Conservation (phyloP, 2,329 filamentous ascomycete genomes). For the Colletotrichum viniferum region DNA sequence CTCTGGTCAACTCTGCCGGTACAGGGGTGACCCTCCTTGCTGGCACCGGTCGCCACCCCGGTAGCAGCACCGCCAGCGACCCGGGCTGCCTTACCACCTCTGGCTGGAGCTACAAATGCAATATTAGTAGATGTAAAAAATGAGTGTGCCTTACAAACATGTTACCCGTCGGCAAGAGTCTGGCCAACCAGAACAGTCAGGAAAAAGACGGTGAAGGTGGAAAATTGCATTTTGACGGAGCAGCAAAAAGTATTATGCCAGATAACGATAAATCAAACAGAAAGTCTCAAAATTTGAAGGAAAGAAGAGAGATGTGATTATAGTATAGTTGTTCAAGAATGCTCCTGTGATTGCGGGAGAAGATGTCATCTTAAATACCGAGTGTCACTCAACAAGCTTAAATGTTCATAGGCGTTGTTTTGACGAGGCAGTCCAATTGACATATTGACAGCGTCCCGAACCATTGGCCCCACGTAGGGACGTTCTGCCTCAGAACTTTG, state of each 20-base stretch:
- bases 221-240: neutral
- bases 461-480: fast-evolving
- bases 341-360: neutral
- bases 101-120: neutral
- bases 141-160: neutral
- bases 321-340: neutral
- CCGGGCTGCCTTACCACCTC: neutral
- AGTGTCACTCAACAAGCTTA: neutral
- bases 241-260: neutral
- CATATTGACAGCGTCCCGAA: neutral
- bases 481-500: neutral
- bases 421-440: neutral
- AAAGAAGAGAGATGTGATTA: neutral
- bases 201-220: neutral
- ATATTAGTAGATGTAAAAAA: neutral
- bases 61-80: neutral
- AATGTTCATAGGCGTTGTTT: neutral
- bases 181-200: neutral
- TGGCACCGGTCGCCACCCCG: neutral
- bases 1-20: neutral
- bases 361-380: neutral
- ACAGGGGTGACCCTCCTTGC: neutral
- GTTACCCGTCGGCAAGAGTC: neutral
- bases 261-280: neutral
- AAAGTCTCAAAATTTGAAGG: neutral